phyloP scores from a whole-genome alignment of 176 grass and related monocot genomes.

The Dendrocalamus sinicus region DNA sequence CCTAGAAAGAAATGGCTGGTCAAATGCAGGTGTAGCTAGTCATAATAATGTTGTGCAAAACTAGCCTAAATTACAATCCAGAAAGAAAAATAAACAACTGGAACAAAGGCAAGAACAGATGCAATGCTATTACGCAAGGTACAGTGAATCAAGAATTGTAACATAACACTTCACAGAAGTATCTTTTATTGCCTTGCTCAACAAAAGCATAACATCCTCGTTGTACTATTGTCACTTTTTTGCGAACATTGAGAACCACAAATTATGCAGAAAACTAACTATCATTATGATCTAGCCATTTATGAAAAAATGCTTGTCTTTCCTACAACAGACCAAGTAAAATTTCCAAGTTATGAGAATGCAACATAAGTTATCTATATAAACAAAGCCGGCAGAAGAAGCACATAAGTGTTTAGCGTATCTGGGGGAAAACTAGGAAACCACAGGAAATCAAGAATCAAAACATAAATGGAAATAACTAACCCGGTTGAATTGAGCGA shows the following conservation, averaged over 20 bases:
- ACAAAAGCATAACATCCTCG: background rate
- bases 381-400: background rate
- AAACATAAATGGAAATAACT: slow-evolving; percentile 33
- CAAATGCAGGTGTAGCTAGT: background rate
- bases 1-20: background rate
- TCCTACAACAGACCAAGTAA: background rate
- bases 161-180: background rate
- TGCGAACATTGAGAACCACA: background rate
- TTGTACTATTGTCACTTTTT: background rate
- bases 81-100: background rate
- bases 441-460: background rate
- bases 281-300: background rate
- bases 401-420: background rate
- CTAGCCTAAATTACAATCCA: background rate
- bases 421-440: background rate
- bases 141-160: slow-evolving; percentile 5
- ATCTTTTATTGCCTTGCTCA: slow-evolving; percentile 5
- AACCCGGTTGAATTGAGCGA: slow-evolving; percentile 71
- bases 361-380: slow-evolving; percentile 11
- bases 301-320: background rate
- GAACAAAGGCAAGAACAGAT: background rate
- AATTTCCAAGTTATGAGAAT: background rate
- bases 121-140: background rate
- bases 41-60: background rate
- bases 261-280: background rate